Evolutionary conservation across 1,284 basidiomycete species (phyloP).

Genomic region (Rhodotorula mucilaginosa): DNA sequence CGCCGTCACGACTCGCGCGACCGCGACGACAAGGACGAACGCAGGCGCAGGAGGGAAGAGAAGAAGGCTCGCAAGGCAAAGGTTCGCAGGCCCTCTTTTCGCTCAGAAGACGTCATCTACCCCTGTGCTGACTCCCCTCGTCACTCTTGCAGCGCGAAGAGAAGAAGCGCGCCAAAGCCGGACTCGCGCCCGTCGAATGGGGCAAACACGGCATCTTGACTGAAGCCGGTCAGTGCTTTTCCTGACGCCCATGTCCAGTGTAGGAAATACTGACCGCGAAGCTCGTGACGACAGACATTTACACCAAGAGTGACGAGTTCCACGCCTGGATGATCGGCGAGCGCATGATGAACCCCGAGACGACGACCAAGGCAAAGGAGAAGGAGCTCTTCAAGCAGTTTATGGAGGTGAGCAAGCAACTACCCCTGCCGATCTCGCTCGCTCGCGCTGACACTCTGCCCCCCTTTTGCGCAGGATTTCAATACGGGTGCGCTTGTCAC

Average conservation of each 20-base stretch:
- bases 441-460: not conserved
- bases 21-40: constrained; percentile 25
- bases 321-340: constrained; percentile 75
- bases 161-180: constrained; percentile 53
- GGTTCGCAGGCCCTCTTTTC: constrained; percentile 7
- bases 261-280: too few relatives aligned
- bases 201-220: constrained; percentile 82
- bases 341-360: constrained; percentile 80
- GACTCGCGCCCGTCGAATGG: constrained; percentile 66
- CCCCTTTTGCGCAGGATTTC: constrained; percentile 56
- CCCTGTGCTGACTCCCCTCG: not conserved
- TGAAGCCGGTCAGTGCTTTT: constrained; percentile 64
- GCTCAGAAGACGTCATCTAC: not conserved
- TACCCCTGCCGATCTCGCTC: not conserved
- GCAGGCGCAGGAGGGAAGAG: constrained; percentile 30
- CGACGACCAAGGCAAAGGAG: constrained; percentile 72
- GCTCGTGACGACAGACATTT: constrained; percentile 51
- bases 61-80: constrained; percentile 36
- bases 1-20: constrained; percentile 7
- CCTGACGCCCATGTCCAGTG: too few relatives aligned
- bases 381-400: constrained; percentile 68
- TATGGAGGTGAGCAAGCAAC: constrained; percentile 54
- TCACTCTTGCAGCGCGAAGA: constrained; percentile 5
- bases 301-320: constrained; percentile 76
- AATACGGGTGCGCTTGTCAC: constrained; percentile 60